These are phyloP conservation scores for Allium sativum DNA, from an alignment of 106 monocot species.

Conservation along the genomic window DNA sequence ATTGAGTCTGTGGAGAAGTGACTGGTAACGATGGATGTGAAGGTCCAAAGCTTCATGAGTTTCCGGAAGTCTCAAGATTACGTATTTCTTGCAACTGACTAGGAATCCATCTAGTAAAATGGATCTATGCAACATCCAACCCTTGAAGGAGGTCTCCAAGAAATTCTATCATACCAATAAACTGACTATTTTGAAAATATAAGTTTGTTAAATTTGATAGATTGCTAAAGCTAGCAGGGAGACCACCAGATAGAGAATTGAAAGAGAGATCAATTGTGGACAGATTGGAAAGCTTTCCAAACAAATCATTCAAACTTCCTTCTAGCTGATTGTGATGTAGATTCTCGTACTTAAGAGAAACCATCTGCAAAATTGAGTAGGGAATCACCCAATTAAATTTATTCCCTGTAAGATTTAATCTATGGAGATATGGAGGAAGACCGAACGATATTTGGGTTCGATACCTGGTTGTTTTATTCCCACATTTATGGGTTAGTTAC, in stretches of 20 bases:
- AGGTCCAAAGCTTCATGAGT: constrained; percentile 62
- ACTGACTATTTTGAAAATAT: constrained; percentile 73
- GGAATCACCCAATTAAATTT: constrained; percentile 33
- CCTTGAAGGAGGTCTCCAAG: constrained; percentile 57
- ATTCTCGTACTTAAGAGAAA: constrained; percentile 45
- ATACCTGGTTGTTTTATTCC: too few species aligned
- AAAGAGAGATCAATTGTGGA: constrained; percentile 56
- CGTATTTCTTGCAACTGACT: constrained; percentile 48
- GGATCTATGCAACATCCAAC: constrained; percentile 79
- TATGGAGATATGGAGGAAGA: constrained; percentile 26
- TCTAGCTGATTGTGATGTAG: constrained; percentile 55
- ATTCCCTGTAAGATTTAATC: constrained; percentile 44
- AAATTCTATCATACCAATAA: constrained; percentile 62
- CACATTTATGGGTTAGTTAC: constrained; percentile 12
- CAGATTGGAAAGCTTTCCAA: constrained; percentile 36
- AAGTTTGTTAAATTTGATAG: constrained; percentile 41
- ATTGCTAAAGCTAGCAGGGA: constrained; percentile 45
- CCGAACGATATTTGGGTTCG: constrained; percentile 19
- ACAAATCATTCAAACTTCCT: constrained; percentile 43
- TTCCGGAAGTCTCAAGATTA: constrained; percentile 57
- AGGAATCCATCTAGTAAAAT: constrained; percentile 82
- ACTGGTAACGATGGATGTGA: constrained; percentile 35
- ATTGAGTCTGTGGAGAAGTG: constrained; percentile 16
- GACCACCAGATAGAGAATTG: constrained; percentile 45
- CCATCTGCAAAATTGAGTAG: constrained; percentile 50